Evolutionary conservation across 306 rosid species (phyloP), one percentile per base, ranked within the genome.

Genomic region (Sindora glabra): DNA sequence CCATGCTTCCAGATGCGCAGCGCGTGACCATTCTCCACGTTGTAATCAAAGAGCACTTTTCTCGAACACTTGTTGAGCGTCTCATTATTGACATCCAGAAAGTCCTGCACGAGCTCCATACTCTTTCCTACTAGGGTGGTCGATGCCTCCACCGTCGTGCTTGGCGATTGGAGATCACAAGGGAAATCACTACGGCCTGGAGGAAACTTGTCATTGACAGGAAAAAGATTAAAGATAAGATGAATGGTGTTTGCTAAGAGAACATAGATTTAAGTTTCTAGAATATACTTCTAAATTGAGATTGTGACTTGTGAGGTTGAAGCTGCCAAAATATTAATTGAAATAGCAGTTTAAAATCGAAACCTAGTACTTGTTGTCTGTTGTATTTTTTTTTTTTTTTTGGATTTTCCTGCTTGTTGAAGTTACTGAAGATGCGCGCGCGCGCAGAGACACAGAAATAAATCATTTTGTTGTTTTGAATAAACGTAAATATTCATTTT

Each of bases 141-240:
- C 2, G n/a, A 69, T 5, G 70, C 62, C 27, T 38, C 68, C 56
- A 75, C 25, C 62, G 23, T 41, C 0, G 14, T 74, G 0, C 48
- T 63, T 27, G 16, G 64, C 0, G 71, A 33, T 2, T 71, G 16
- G 89, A 85, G 77, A 75, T 79, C 0, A 81, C 77, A 29, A 85
- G 86, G 76, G 96, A 85, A 62, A 83, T 89, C 51, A 85, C 94
- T 24, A 76, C 86, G 1, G 62, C 55, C 59, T 89, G 96, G 96
- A 89, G 64, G 84, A 89, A 85, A 74, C 85, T 89, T 70, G 94
- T 80, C 45, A 34, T 59, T 73, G 81, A 85, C 7, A 89, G 81
- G 86, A 89, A 83, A 83, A 89, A 80, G 83, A 53, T 73, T 19
- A 89, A 81, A 61, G 83, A 80, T 50, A 89, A 85, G 78, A 89